Conservation (phyloP, 2,329 filamentous ascomycete species). For the Fusarium coicis region DNA sequence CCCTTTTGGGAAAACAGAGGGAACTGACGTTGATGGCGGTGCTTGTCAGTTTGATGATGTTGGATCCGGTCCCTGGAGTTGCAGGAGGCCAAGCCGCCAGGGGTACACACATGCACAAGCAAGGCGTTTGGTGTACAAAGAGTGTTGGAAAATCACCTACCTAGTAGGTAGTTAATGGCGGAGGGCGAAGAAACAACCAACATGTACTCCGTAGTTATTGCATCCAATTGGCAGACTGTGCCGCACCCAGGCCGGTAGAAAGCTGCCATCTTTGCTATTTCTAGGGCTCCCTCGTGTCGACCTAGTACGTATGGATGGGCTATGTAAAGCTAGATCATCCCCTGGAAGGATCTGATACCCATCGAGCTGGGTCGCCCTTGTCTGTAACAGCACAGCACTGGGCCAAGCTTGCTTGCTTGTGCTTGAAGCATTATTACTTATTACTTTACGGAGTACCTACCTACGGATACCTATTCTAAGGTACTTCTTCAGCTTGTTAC, state of each 20-base stretch:
- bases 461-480: not conserved
- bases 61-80: constrained; percentile 4
- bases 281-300: not conserved
- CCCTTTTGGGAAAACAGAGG: constrained; percentile 22
- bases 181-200: not conserved
- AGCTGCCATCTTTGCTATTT: not conserved
- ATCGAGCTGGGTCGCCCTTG: constrained; percentile 36
- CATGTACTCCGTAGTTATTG: not conserved
- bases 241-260: not conserved
- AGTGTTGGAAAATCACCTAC: not conserved
- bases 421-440: not conserved
- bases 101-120: not conserved
- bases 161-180: too few species aligned
- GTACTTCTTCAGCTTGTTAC: constrained; percentile 13
- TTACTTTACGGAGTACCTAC: not conserved
- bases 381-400: not conserved
- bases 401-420: not conserved
- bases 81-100: constrained; percentile 14
- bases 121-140: constrained; percentile 8
- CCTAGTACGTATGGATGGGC: not conserved
- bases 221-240: not conserved
- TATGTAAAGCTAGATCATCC: constrained; percentile 1
- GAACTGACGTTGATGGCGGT: constrained; percentile 18
- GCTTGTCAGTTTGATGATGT: constrained; percentile 31
- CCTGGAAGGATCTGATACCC: constrained; percentile 24